Percentiles rank a stretch among this genome's conserved stretches.
phyloP scores from a whole-genome alignment of 2,329 filamentous ascomycete species.

The Xylariaceae sp. region DNA sequence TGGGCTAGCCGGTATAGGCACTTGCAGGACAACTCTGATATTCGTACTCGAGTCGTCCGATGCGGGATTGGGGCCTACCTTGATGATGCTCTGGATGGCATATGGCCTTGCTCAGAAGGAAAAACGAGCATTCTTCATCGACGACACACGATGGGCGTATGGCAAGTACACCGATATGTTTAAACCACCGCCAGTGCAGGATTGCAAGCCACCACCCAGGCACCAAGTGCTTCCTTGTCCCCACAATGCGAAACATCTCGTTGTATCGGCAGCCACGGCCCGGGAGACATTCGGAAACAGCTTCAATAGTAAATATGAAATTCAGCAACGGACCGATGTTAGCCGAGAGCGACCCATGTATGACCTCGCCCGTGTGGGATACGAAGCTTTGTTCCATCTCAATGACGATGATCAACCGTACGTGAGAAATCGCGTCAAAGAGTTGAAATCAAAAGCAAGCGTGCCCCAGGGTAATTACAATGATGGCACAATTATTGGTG shows the following conservation, averaged over 20 bases:
- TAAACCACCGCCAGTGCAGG: conserved; percentile 65
- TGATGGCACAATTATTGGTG: conserved; percentile 65
- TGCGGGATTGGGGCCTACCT: conserved; percentile 75
- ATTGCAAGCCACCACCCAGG: conserved; percentile 73
- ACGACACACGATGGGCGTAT: conserved; percentile 84
- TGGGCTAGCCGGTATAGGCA: conserved; percentile 52
- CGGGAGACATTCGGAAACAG: conserved; percentile 66
- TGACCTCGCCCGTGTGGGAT: conserved; percentile 70
- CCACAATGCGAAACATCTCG: conserved; percentile 73
- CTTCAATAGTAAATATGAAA: conserved; percentile 60
- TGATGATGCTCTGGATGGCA: conserved; percentile 83
- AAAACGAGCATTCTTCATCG: conserved; percentile 79
- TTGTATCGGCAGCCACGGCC: conserved; percentile 73
- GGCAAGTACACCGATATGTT: conserved; percentile 78
- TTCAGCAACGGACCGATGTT: conserved; percentile 55
- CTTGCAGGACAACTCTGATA: conserved; percentile 75
- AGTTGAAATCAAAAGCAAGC: conserved; percentile 57
- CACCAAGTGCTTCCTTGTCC: conserved; percentile 83
- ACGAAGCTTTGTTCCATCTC: conserved; percentile 76
- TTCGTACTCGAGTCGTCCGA: conserved; percentile 77
- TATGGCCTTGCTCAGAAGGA: conserved; percentile 81
- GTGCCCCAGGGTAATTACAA: conserved; percentile 50
- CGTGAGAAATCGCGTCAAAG: conserved; percentile 62
- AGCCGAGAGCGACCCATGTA: conserved; percentile 67
- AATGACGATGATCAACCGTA: conserved; percentile 69